Base-by-base conservation (phyloP, 179 eudicot species). In the Silene coronaria region DNA sequence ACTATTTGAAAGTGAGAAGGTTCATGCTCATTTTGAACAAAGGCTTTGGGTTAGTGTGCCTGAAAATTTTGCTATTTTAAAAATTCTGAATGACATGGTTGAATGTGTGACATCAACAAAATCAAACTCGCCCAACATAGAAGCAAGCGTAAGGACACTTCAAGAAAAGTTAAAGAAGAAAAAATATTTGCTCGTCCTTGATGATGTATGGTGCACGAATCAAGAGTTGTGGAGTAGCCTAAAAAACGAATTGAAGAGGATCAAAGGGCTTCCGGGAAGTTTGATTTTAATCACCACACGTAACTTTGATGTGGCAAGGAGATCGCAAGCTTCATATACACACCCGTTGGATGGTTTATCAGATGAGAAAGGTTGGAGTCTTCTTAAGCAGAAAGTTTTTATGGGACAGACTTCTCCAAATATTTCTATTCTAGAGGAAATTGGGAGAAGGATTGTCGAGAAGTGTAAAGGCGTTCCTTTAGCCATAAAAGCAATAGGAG, bases 191-290 rank as follows among this genome's bases (percentile, higher is more conserved):
- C 74, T 83, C 34, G 83, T 83, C 11, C 78, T 76, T 36, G 83
- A 83, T 74, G 81, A 83, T 74, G 83, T 83, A 0, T 83, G 85
- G 79, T 77, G 71, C 69, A 27, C 30, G 3, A 19, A 42, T 2
- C 5, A 46, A 5, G 70, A 38, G 5, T 5, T 26, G 26, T 82
- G 85, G 80, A 75, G 48, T 11, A 7, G 26, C 7, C 27, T 82
- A 4, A 48, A 32, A 36, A 36, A 11, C 4, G 70, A 17, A 2
- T 58, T 80, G 57, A 66, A 67, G 0, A 73, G 42, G 19, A 62
- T 74, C 42, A 32, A 71, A 3, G 62, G 67, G 5, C 53, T 72
- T 7, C 38, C 32, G 58, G 76, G 79, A 6, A 73, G 77, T 46
- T 45, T 14, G 27, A 19, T 83, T 22, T 3, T 83, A 19, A 32